Conservation (phyloP, 78 protist species). For the Acrasis kona region DNA sequence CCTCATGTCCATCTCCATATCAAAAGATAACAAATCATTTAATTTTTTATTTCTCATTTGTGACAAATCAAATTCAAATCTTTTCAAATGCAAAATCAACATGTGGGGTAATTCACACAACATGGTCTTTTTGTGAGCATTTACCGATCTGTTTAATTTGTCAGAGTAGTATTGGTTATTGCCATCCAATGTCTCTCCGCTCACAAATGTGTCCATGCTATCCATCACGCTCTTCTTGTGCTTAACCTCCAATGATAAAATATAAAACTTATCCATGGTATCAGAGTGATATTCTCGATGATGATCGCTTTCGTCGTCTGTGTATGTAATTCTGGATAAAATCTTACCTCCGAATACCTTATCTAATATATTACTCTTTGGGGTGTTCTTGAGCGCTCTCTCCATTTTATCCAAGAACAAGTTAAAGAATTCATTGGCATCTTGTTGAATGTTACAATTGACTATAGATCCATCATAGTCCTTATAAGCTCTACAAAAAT, state of each 20-base stretch:
- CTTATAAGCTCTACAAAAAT: not conserved
- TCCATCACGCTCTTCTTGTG: slow-evolving; percentile 36
- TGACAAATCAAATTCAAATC: slow-evolving; percentile 88
- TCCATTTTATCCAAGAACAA: slow-evolving; percentile 41
- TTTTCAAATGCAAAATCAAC: slow-evolving; percentile 84
- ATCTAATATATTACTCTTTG: not conserved
- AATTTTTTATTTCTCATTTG: slow-evolving; percentile 73
- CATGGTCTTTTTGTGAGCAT: not conserved
- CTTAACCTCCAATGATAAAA: slow-evolving; percentile 59
- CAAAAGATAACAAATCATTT: slow-evolving; percentile 49
- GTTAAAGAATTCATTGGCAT: slow-evolving; percentile 40
- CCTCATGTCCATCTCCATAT: slow-evolving; percentile 34
- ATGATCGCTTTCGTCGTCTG: too few species aligned
- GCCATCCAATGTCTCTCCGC: slow-evolving; percentile 78
- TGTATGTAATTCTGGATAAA: not conserved
- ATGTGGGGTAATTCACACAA: slow-evolving; percentile 87
- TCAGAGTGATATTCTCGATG: too few species aligned
- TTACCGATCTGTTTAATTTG: slow-evolving; percentile 46
- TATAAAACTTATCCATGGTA: slow-evolving; percentile 44
- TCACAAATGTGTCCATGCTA: slow-evolving; percentile 70
- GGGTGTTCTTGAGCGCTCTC: not conserved
- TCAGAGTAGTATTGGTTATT: slow-evolving; percentile 80
- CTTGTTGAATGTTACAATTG: not conserved
- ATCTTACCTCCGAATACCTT: slow-evolving; percentile 1
- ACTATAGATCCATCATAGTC: not conserved